These are phyloP conservation scores for Pseudocohnilembus persalinus DNA, from an alignment of 169 alveolate species.

Conservation along the genomic window DNA sequence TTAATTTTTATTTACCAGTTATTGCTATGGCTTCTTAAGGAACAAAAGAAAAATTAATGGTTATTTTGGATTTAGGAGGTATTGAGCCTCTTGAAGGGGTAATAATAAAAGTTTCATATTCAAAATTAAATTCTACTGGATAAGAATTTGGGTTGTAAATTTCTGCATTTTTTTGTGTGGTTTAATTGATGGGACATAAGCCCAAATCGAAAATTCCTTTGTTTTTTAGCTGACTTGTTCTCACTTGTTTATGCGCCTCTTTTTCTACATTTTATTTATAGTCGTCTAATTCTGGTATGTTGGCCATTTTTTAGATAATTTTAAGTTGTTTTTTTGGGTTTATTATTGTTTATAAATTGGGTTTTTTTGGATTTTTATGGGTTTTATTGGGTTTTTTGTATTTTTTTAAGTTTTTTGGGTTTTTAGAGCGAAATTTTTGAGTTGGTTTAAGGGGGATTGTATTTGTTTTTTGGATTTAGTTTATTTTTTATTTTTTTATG, in stretches of 20 bases:
- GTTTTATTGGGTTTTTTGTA: no score
- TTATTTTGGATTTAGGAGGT: conserved; percentile 30
- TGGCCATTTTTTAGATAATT: not conserved
- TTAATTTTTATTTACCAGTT: conserved; percentile 11
- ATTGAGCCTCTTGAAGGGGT: conserved; percentile 44
- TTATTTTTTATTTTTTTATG: no score
- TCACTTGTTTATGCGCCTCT: not conserved
- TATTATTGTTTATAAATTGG: no score
- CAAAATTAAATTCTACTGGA: conserved; percentile 13
- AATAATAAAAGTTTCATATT: conserved; percentile 27
- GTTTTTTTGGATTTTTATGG: no score
- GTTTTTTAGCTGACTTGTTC: not conserved
- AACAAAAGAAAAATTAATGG: conserved; percentile 28
- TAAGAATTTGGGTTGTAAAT: conserved; percentile 31
- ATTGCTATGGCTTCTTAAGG: conserved; percentile 59
- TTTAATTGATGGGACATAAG: conserved; percentile 36
- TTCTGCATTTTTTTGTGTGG: conserved; percentile 18
- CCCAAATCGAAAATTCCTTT: conserved; percentile 43
- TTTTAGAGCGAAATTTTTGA: no score
- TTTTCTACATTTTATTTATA: not conserved
- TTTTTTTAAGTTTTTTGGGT: not conserved
- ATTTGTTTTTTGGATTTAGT: no score
- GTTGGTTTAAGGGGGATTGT: no score
- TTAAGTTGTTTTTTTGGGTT: no score
- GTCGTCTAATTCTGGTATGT: not conserved